phyloP scores from a whole-genome alignment of 768 basidiomycete species.

The Suillus plorans region DNA sequence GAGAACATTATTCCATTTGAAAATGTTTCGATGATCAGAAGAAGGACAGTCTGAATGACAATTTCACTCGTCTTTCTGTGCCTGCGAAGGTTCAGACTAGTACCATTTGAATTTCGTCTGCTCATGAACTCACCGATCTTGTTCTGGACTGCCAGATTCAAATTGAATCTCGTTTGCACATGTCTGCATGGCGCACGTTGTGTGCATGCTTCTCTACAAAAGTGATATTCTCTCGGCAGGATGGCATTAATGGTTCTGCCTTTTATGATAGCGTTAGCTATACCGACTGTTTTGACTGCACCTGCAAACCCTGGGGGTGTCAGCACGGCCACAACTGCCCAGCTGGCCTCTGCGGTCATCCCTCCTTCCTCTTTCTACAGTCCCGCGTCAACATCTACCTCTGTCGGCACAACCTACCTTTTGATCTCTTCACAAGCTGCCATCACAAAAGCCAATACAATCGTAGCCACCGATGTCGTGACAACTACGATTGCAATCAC shows the following conservation, averaged over 20 bases:
- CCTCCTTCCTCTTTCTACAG: background rate
- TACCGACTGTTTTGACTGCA: background rate
- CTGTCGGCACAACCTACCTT: background rate
- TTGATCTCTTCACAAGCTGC: background rate
- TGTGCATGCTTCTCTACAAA: background rate
- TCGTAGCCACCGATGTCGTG: constrained; percentile 10
- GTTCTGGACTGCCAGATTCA: background rate
- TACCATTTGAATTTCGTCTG: background rate
- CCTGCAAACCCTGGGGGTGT: background rate
- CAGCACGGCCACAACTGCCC: background rate
- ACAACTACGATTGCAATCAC: constrained; percentile 10
- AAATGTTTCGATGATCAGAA: background rate
- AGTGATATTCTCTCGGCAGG: background rate
- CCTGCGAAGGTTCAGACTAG: background rate
- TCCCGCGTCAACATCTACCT: background rate
- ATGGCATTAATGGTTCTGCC: background rate
- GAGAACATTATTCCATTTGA: background rate
- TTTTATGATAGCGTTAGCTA: background rate
- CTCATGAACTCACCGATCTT: background rate
- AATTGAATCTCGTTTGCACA: background rate
- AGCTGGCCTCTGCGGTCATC: background rate
- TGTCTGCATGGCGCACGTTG: background rate
- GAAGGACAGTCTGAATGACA: background rate
- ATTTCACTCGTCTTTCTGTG: background rate
- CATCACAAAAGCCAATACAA: background rate